Evolutionary conservation across 2,329 filamentous ascomycete genomes (phyloP), one percentile per base, ranked within the genome.

Genomic region (Nemania bipapillata): DNA sequence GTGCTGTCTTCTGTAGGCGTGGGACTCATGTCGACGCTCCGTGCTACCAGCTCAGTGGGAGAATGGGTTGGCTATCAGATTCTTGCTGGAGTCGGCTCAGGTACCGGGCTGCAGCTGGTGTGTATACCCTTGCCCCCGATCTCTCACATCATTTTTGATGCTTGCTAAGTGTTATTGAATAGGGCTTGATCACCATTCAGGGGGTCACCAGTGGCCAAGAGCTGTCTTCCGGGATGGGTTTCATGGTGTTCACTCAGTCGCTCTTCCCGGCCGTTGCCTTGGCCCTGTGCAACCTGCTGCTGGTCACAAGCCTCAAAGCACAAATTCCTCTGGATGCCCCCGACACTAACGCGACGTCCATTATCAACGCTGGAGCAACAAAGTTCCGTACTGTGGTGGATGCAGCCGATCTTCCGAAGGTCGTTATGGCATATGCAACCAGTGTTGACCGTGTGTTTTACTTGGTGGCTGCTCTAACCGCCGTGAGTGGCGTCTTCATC

Each of bases 311-410:
- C 42, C 76, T 85, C 1, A 72, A 73, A 9, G 47, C 74, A 0
- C 74, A 77, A 40, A 71, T 85, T 0, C 45, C 63, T 0, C 24
- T 61, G 20, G 76, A 78, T 45, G 79, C 78, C 7, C 75, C 79
- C 61, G 22, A 68, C 50, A 69, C 80, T 61, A 68, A 80, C 52
- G 66, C 80, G 0, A 52, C 74, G 6, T 66, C 71, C 0, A 74
- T 85, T 1, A 77, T 85, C 20, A 60, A 69, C 4, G 83, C 83
- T 1, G 84, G 84, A 3, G 83, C 82, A 2, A 81, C 80, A 0
- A 78, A 73, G 0, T 80, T 85, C 45, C 74, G 79, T 12, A 63
- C 67, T 0, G 70, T 80, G 24, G 77, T 85, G 0, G 49, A 72
- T 1, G 26, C 70, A 1, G 66, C 67, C 1, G 73, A 80, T 40